phyloP scores from a whole-genome alignment of 257 asterid genomes.

The Solanum verrucosum region DNA sequence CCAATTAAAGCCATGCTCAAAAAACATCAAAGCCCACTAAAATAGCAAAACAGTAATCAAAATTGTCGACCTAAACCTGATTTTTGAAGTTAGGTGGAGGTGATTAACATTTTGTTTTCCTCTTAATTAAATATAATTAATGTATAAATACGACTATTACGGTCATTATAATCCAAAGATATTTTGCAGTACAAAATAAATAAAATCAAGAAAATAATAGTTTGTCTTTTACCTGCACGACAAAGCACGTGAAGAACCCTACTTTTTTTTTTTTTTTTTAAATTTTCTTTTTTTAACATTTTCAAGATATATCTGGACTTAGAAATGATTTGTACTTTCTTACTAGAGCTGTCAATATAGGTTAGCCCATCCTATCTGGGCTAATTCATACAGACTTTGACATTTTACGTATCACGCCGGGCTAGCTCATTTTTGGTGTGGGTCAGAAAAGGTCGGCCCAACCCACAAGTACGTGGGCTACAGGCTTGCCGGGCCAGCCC shows the following conservation, averaged over 20 bases:
- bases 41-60: background rate
- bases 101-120: background rate
- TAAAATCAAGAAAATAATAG: background rate
- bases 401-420: no score
- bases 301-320: background rate
- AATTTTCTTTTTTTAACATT: no score
- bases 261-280: background rate
- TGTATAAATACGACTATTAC: background rate
- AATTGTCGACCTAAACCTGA: background rate
- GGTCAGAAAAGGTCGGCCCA: no score
- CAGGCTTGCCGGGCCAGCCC: no score
- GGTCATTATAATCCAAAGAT: background rate
- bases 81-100: background rate
- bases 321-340: background rate
- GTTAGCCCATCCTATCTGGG: no score
- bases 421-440: no score
- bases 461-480: no score
- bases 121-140: background rate
- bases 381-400: no score
- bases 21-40: background rate
- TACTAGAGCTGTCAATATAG: no score
- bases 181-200: background rate
- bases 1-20: background rate
- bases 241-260: background rate
- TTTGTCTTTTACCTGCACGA: background rate